phyloP scores from a whole-genome alignment of 2,329 filamentous ascomycete genomes.

The Septoria linicola region DNA sequence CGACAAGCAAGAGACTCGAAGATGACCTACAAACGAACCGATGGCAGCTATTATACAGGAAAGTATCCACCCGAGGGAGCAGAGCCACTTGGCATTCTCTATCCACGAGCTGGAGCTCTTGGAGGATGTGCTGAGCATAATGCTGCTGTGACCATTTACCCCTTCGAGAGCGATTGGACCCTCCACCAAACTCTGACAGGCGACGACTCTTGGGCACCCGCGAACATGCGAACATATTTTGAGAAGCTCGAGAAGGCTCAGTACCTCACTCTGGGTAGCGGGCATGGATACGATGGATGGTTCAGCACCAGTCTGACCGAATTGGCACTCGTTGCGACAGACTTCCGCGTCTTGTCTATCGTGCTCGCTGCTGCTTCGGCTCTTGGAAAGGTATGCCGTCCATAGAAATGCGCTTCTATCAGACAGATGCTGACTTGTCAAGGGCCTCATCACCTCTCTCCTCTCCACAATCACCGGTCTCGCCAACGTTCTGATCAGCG shows the following conservation, averaged over 20 bases:
- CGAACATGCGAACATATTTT: slow-evolving; percentile 60
- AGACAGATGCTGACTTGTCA: slow-evolving; percentile 43
- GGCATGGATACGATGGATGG: slow-evolving; percentile 61
- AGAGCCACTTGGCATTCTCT: slow-evolving; percentile 55
- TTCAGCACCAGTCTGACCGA: slow-evolving; percentile 53
- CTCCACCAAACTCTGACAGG: slow-evolving; percentile 59
- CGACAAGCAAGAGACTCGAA: slow-evolving; percentile 59
- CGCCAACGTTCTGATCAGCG: slow-evolving; percentile 25
- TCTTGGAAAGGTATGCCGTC: slow-evolving; percentile 52
- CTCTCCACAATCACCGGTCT: slow-evolving; percentile 20
- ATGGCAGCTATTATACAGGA: slow-evolving; percentile 53
- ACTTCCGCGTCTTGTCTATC: slow-evolving; percentile 55
- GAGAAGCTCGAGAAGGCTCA: slow-evolving; percentile 54
- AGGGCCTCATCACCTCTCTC: slow-evolving; percentile 33
- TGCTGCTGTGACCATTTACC: slow-evolving; percentile 59
- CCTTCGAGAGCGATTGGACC: slow-evolving; percentile 60
- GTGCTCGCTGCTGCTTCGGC: slow-evolving; percentile 55
- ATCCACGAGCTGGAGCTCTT: slow-evolving; percentile 57
- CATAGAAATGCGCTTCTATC: background rate
- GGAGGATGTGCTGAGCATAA: slow-evolving; percentile 58
- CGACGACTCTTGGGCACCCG: slow-evolving; percentile 58
- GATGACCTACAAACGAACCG: slow-evolving; percentile 51
- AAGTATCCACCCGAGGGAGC: slow-evolving; percentile 55
- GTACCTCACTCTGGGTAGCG: slow-evolving; percentile 47
- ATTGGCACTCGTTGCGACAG: slow-evolving; percentile 52